Percentiles rank a stretch among this genome's conserved stretches.
Evolutionary conservation across 257 asterid species (phyloP).

Genomic region (Nicotiana obtusifolia): DNA sequence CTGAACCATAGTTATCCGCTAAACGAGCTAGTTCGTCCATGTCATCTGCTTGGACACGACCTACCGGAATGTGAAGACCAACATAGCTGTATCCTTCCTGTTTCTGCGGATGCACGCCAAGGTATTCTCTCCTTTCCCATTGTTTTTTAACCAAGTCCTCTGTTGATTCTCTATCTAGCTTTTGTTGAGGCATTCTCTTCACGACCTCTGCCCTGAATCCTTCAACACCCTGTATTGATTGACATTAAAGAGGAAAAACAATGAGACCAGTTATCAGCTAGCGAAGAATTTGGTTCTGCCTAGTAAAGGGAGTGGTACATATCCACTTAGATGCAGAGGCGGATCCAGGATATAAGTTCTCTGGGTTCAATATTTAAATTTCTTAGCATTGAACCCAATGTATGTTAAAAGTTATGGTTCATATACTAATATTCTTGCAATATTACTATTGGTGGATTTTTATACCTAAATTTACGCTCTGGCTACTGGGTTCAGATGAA

Average conservation of each 20-base stretch:
- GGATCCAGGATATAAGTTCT: too few relatives aligned
- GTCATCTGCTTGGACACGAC: constrained; percentile 84
- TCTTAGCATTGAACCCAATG: too few relatives aligned
- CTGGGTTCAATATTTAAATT: too few relatives aligned
- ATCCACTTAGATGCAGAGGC: background rate
- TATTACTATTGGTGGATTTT: too few relatives aligned
- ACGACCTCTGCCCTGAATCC: constrained; percentile 78
- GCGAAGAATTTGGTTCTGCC: background rate
- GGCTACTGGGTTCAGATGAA: too few relatives aligned
- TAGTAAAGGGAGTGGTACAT: background rate
- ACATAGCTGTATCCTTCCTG: constrained; percentile 76
- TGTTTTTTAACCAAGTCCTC: constrained; percentile 55
- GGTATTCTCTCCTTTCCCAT: constrained; percentile 85
- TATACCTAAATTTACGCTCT: too few relatives aligned
- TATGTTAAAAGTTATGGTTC: too few relatives aligned
- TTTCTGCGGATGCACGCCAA: constrained; percentile 81
- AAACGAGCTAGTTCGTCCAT: constrained; percentile 89
- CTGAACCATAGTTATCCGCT: constrained; percentile 72
- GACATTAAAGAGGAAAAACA: background rate
- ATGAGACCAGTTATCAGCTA: background rate
- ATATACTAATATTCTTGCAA: too few relatives aligned
- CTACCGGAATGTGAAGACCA: constrained; percentile 87
- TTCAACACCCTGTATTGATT: constrained; percentile 65
- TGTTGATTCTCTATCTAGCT: constrained; percentile 59
- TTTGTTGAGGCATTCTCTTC: constrained; percentile 67